Conservation (phyloP, 148 eudicot species). For the Fagopyrum tataricum region DNA sequence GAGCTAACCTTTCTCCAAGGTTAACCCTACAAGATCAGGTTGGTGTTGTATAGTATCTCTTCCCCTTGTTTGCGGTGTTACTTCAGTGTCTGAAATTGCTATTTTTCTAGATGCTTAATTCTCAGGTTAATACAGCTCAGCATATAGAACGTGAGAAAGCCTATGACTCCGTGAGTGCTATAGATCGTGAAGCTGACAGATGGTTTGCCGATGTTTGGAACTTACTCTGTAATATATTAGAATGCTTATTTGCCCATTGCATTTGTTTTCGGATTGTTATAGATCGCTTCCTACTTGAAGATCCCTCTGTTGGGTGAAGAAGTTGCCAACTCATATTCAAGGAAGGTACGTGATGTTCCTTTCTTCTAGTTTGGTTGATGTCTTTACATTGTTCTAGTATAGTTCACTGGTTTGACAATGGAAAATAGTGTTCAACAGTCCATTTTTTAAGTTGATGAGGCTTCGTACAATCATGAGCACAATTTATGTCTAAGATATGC, state of each 20-base stretch:
- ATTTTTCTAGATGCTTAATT: slow-evolving; percentile 61
- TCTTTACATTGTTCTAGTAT: not conserved
- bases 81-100: slow-evolving; percentile 2
- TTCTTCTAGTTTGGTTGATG: not conserved
- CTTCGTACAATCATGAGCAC: not conserved
- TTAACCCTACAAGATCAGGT: slow-evolving; percentile 84
- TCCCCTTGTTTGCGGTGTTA: not conserved
- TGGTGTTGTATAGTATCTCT: not conserved
- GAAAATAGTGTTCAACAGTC: not conserved
- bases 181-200: not conserved
- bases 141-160: slow-evolving; percentile 93
- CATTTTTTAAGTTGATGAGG: not conserved
- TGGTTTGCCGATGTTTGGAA: slow-evolving; percentile 1
- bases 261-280: not conserved
- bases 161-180: slow-evolving; percentile 63
- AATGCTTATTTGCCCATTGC: not conserved
- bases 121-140: slow-evolving; percentile 86
- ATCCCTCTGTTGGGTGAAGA: slow-evolving; percentile 77
- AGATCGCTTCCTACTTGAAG: slow-evolving; percentile 87
- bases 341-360: slow-evolving; percentile 47
- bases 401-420: not conserved
- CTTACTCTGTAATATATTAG: not conserved
- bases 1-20: slow-evolving; percentile 61
- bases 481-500: not conserved
- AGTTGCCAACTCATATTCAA: slow-evolving; percentile 48